Evolutionary conservation across 768 basidiomycete genomes (phyloP).

Genomic region (Amyloporia xantha): DNA sequence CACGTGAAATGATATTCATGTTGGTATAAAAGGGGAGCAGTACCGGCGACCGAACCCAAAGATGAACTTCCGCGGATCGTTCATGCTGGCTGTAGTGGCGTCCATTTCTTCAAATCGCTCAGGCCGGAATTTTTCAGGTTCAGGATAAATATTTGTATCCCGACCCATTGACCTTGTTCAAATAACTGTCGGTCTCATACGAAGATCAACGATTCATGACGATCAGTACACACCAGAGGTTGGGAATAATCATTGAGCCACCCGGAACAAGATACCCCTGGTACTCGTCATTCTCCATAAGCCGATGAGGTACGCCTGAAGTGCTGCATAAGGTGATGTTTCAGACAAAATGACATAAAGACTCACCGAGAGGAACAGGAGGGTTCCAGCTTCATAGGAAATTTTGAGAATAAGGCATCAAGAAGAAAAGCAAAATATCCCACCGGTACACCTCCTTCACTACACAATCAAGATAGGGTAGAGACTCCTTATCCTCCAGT

Average conservation of each 20-base stretch:
- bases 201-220: not conserved
- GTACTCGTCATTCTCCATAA: slow-evolving; percentile 24
- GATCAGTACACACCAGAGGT: not conserved
- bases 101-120: slow-evolving; percentile 18
- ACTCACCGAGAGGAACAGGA: not conserved
- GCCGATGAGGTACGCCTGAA: slow-evolving; percentile 16
- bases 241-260: slow-evolving; percentile 13
- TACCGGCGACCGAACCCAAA: slow-evolving; percentile 16
- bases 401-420: slow-evolving; percentile 12
- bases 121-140: slow-evolving; percentile 19
- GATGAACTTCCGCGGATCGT: slow-evolving; percentile 6
- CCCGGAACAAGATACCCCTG: slow-evolving; percentile 26
- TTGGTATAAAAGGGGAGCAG: not conserved
- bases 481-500: slow-evolving; percentile 28
- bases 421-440: not conserved
- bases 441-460: slow-evolving; percentile 26
- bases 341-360: not conserved
- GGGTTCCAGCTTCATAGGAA: not conserved
- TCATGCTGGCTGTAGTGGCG: not conserved
- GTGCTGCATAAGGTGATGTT: not conserved
- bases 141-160: slow-evolving; percentile 11
- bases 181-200: not conserved
- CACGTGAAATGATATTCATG: not conserved
- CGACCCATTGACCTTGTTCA: slow-evolving; percentile 12
- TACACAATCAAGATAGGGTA: no score